phyloP scores from a whole-genome alignment of 805 yeast species.

The Starmerella tilneyi region DNA sequence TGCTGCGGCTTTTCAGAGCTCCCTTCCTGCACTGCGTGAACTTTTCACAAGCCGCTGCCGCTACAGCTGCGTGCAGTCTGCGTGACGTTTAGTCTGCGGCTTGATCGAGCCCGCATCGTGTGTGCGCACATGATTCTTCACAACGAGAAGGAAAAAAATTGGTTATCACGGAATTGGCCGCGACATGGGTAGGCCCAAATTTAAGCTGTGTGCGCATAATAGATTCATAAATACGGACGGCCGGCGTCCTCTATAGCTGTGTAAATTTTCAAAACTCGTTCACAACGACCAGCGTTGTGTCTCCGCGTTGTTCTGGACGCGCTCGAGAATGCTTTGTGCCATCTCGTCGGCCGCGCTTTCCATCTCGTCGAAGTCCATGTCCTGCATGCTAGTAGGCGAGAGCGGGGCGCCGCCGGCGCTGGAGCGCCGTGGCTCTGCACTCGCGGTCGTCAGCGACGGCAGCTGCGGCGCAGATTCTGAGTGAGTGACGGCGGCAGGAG shows the following conservation, averaged over 20 bases:
- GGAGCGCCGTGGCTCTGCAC: slow-evolving; percentile 3
- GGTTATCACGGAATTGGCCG: too few species aligned
- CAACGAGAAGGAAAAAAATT: too few species aligned
- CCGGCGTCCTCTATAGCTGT: slow-evolving; percentile 7
- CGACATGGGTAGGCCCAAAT: too few species aligned
- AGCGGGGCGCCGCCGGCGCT: slow-evolving; percentile 11
- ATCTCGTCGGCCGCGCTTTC: slow-evolving; percentile 30
- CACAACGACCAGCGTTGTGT: slow-evolving; percentile 26
- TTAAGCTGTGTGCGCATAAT: not conserved
- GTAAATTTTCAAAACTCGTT: too few species aligned
- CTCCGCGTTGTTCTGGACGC: slow-evolving; percentile 23
- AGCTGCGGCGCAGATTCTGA: slow-evolving; percentile 4
- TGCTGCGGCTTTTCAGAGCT: not conserved
- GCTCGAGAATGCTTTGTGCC: slow-evolving; percentile 30
- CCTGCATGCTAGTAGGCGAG: slow-evolving; percentile 16
- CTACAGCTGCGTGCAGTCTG: too few species aligned
- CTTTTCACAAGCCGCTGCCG: too few species aligned
- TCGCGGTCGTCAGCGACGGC: not conserved
- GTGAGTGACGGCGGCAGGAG: not conserved
- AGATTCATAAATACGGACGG: slow-evolving; percentile 5
- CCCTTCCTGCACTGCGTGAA: not conserved
- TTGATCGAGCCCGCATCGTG: not conserved
- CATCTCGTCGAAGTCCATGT: slow-evolving; percentile 14
- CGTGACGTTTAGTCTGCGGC: not conserved
- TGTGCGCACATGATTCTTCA: too few species aligned